Evolutionary conservation across 306 rosid genomes (phyloP).

Genomic region (Arachis hypogaea): DNA sequence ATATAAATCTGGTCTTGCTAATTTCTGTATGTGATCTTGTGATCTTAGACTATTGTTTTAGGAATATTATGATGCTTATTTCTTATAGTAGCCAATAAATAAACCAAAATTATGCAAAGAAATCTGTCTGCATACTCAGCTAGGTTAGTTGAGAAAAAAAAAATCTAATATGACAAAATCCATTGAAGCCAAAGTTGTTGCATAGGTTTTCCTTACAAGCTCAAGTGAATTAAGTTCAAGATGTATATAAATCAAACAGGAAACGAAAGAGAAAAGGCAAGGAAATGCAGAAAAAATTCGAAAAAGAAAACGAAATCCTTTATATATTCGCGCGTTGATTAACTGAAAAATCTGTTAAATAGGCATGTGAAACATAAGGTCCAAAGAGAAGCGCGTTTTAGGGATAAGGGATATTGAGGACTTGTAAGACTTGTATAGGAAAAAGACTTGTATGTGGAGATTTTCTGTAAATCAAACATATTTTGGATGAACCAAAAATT

Average conservation of each 20-base stretch:
- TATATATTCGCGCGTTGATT: too few relatives aligned
- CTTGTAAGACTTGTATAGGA: too few relatives aligned
- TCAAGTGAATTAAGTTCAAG: not conserved
- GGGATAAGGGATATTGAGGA: too few relatives aligned
- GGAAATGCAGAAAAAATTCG: too few relatives aligned
- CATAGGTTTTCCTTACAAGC: conserved; percentile 10
- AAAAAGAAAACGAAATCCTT: too few relatives aligned
- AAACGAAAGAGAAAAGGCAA: too few relatives aligned
- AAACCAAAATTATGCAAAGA: not conserved
- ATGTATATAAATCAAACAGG: not conserved
- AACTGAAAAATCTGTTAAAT: too few relatives aligned
- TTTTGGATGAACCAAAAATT: too few relatives aligned
- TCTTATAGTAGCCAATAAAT: not conserved
- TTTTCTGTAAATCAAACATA: not conserved
- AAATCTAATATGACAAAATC: not conserved
- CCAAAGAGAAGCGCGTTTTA: too few relatives aligned
- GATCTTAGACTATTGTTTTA: not conserved
- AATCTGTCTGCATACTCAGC: conserved; percentile 16
- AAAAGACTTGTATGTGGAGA: too few relatives aligned
- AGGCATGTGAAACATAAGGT: too few relatives aligned
- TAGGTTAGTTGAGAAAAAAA: not conserved
- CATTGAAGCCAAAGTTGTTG: conserved; percentile 1
- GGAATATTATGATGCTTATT: not conserved
- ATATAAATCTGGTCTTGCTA: not conserved
- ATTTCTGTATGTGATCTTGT: not conserved